A percentile compares a stretch with the other conserved stretches of the same genome.
Conservation (phyloP, 2,329 filamentous ascomycete species). For the Basipetospora chlamydospora region DNA sequence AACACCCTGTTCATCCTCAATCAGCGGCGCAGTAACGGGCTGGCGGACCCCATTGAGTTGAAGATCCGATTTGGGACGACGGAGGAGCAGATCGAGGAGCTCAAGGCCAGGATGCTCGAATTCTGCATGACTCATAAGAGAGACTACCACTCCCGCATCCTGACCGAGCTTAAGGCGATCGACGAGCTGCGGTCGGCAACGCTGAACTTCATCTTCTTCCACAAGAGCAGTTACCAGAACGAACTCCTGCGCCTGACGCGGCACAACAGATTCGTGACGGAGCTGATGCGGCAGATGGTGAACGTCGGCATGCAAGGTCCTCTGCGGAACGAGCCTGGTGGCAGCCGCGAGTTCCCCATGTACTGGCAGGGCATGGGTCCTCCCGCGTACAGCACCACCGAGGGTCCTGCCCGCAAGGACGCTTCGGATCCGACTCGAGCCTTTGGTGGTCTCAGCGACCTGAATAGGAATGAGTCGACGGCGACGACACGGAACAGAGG, state of each 20-base stretch:
- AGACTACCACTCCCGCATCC: slow-evolving; percentile 73
- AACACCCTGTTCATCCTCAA: slow-evolving; percentile 93
- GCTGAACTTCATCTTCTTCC: slow-evolving; percentile 91
- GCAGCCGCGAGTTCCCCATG: slow-evolving; percentile 53
- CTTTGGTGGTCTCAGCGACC: not conserved
- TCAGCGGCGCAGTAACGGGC: slow-evolving; percentile 73
- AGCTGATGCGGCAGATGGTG: slow-evolving; percentile 75
- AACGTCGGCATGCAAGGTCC: slow-evolving; percentile 77
- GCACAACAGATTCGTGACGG: slow-evolving; percentile 88
- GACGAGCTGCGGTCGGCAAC: slow-evolving; percentile 73
- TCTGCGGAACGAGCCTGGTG: slow-evolving; percentile 43
- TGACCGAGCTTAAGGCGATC: slow-evolving; percentile 70
- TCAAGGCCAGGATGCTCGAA: slow-evolving; percentile 66
- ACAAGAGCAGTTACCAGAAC: slow-evolving; percentile 95
- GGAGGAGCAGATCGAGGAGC: slow-evolving; percentile 64
- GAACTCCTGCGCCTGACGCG: slow-evolving; percentile 78
- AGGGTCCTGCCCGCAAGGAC: not conserved
- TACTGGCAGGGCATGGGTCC: slow-evolving; percentile 28
- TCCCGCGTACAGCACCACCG: slow-evolving; percentile 11
- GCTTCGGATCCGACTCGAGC: not conserved
- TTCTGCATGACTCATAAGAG: slow-evolving; percentile 78
- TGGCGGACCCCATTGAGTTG: slow-evolving; percentile 75
- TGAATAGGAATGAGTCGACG: slow-evolving; percentile 1
- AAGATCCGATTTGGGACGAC: slow-evolving; percentile 82
- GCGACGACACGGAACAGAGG: slow-evolving; percentile 3